phyloP scores from a whole-genome alignment of 1,284 basidiomycete species.

The Athelia sp. region DNA sequence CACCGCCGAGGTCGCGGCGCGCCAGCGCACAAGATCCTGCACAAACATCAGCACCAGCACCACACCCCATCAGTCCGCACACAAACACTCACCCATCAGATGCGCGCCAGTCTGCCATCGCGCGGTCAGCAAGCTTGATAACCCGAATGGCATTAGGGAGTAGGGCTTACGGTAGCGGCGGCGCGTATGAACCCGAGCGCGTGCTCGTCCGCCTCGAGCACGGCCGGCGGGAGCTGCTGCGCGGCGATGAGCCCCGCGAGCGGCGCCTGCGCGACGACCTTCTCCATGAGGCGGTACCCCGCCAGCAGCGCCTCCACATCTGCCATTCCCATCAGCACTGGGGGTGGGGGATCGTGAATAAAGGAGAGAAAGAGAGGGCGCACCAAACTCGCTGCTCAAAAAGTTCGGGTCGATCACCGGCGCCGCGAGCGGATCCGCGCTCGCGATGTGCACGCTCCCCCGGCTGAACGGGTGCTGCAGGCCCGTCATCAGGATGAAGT shows the following conservation, averaged over 20 bases:
- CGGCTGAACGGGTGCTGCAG: conserved; percentile 5
- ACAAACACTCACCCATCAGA: not conserved
- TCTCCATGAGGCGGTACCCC: not conserved
- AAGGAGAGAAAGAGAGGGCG: no score
- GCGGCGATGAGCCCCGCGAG: not conserved
- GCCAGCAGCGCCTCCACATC: not conserved
- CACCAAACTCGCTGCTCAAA: conserved; percentile 17
- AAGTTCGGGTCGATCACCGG: conserved; percentile 33
- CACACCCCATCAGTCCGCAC: not conserved
- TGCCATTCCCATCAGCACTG: not conserved
- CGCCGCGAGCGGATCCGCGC: conserved; percentile 25
- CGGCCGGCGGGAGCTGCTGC: not conserved
- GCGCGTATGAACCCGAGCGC: not conserved
- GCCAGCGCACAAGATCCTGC: not conserved
- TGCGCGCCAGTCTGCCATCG: not conserved
- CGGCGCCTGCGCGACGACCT: not conserved
- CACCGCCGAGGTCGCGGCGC: not conserved
- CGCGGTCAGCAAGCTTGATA: no score
- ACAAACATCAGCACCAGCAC: not conserved
- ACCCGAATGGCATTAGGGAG: no score
- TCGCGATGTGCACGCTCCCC: conserved; percentile 26
- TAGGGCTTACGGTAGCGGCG: not conserved
- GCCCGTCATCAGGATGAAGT: not conserved
- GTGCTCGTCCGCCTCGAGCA: not conserved
- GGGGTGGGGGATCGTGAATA: no score